Base-by-base conservation (phyloP, 1,139 yeast species). In the Geotrichum histeridarum region DNA sequence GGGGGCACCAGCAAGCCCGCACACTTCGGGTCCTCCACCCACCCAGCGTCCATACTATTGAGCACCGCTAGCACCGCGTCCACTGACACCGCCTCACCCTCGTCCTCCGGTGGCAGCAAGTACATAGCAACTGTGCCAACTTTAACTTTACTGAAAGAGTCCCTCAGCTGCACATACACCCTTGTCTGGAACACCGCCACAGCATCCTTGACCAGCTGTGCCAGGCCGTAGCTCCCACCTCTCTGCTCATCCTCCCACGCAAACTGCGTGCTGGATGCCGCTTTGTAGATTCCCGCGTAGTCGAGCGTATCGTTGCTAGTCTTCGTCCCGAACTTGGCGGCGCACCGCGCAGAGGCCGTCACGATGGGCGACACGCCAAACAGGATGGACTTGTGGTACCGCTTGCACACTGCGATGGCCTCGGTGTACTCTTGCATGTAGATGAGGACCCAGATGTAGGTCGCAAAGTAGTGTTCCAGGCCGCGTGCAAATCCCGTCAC, bases 391-490 rank as follows among this genome's bases (percentile, higher is more conserved):
- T 47, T 33, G 12, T 37, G 22, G 48, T 52, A 52, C 15, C 51
- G 50, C 42, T 39, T 30, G 4, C 48, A 35, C 2, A 48, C 22
- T 6, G 46, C 15, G 9, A 15, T 14, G 6, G 55, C 55, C 22
- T 48, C 55, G 17, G 14, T 8, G 31, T 53, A 48, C 30, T 53
- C 43, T 31, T 46, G 43, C 31, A 44, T 49, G 35, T 53, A 53
- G 8, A 53, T n/a, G 8, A 49, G 48, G 2, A 46, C 35, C 55
- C 55, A 53, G 44, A 53, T 44, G 38, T 53, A 53, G 7, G 45
- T 48, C 4, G 47, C 53, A 44, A 49, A 53, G 38, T 53, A 53
- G 32, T 39, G 41, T 18, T 53, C 55, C 8, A 53, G 50, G 8
- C 53, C 53, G 8, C n/a, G 35, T 5, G 51, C 45, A n/a, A 52